phyloP scores from a whole-genome alignment of 768 basidiomycete species.

The Udeniomyces megalosporus region DNA sequence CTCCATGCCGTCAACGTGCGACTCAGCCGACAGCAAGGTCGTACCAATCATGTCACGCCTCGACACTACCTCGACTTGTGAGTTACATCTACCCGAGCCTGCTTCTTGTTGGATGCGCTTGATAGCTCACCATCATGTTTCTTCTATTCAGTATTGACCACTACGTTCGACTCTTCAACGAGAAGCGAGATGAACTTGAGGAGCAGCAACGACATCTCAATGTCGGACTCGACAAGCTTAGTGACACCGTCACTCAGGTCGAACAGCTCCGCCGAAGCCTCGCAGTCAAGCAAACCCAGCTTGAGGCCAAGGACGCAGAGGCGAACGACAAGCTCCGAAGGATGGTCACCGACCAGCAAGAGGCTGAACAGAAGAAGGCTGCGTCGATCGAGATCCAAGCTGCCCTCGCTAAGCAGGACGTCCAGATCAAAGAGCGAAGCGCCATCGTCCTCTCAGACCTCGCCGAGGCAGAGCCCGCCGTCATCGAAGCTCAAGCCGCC shows the following conservation, averaged over 20 bases:
- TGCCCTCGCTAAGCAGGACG: slow-evolving; percentile 79
- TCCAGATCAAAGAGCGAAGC: slow-evolving; percentile 69
- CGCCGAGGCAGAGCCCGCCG: slow-evolving; percentile 94
- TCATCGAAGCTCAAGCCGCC: slow-evolving; percentile 84
- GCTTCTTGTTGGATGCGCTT: too few species aligned
- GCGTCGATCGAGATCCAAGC: slow-evolving; percentile 93
- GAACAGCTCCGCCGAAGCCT: slow-evolving; percentile 90
- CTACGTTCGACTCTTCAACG: slow-evolving; percentile 82
- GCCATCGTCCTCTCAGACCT: slow-evolving; percentile 85
- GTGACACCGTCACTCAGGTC: slow-evolving; percentile 88
- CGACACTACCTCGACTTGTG: slow-evolving; percentile 97
- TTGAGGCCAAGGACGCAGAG: slow-evolving; percentile 82
- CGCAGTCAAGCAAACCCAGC: slow-evolving; percentile 78
- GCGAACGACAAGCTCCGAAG: slow-evolving; percentile 94
- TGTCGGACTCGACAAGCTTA: slow-evolving; percentile 89
- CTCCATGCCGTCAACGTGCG: slow-evolving; percentile 77
- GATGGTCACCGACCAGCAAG: slow-evolving; percentile 97
- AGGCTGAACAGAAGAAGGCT: slow-evolving; percentile 94
- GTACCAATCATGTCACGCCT: slow-evolving; percentile 91
- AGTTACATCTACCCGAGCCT: slow-evolving; percentile 29
- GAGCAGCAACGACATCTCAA: slow-evolving; percentile 98
- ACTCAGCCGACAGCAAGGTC: slow-evolving; percentile 80
- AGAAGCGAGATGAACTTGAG: slow-evolving; percentile 92
- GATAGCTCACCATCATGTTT: neutral
- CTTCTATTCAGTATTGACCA: slow-evolving; percentile 62